phyloP scores from a whole-genome alignment of 768 basidiomycete genomes.

The Myochromella boudieri region DNA sequence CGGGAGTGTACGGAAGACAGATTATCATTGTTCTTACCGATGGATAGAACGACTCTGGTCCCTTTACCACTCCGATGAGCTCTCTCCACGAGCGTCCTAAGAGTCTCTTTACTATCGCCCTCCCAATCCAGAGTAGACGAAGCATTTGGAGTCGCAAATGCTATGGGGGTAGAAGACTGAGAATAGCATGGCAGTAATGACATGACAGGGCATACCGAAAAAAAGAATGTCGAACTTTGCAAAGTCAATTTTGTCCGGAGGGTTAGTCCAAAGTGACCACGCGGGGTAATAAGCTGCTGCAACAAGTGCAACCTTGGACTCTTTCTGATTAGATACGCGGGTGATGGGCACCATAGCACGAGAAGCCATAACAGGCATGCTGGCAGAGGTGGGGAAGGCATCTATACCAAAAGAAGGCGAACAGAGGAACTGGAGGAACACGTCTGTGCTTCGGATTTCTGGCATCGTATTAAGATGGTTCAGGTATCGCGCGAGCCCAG shows the following conservation, averaged over 20 bases:
- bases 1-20: neutral
- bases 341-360: neutral
- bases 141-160: conserved; percentile 69
- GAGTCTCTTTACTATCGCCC: conserved; percentile 44
- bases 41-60: conserved; percentile 65
- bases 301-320: conserved; percentile 22
- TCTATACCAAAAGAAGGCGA: neutral
- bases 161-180: conserved; percentile 29
- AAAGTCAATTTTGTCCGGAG: conserved; percentile 62
- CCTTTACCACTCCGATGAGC: conserved; percentile 56
- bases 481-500: conserved; percentile 39
- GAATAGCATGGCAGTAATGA: neutral
- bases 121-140: conserved; percentile 55
- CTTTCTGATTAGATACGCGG: neutral
- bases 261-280: conserved; percentile 44
- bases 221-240: conserved; percentile 66
- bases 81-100: conserved; percentile 53
- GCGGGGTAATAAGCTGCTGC: conserved; percentile 51
- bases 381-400: neutral
- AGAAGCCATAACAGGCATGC: conserved; percentile 11
- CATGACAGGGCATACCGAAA: conserved; percentile 41
- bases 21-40: conserved; percentile 46
- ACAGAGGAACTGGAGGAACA: conserved; percentile 33
- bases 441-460: conserved; percentile 27
- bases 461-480: conserved; percentile 27